A percentile compares a stretch with the other conserved stretches of the same genome.
phyloP scores from a whole-genome alignment of 139 green algal species.

The Deuterostichococcus epilithicus region DNA sequence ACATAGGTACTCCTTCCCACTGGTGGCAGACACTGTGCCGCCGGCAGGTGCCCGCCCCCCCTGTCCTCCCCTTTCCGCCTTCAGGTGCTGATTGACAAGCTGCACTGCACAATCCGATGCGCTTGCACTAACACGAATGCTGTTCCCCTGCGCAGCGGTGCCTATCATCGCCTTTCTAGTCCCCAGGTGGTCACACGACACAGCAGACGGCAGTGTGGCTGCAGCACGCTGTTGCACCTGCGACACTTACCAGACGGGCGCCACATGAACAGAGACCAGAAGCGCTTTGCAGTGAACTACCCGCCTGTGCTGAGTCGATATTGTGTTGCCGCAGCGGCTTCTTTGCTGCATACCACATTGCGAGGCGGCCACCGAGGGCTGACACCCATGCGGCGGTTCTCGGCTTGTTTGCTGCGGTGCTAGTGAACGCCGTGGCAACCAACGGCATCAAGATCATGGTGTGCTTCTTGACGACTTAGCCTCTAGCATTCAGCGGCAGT shows the following conservation, averaged over 20 bases:
- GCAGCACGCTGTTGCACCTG: no score
- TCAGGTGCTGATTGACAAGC: no score
- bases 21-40: background rate
- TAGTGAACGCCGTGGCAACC: constrained; percentile 13
- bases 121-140: no score
- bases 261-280: no score
- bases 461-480: background rate
- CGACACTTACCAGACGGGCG: no score
- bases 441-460: constrained; percentile 33
- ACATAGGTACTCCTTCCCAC: background rate
- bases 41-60: no score
- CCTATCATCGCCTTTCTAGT: background rate
- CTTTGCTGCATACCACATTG: background rate
- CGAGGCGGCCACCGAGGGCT: background rate
- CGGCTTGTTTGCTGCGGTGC: constrained; percentile 1
- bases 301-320: no score
- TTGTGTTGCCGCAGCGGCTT: background rate
- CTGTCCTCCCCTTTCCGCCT: no score
- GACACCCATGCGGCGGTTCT: constrained; percentile 24
- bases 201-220: no score
- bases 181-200: background rate
- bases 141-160: no score
- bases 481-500: background rate
- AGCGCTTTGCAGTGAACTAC: no score
- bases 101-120: no score